These are phyloP conservation scores for Pinus tabuliformis DNA, from an alignment of 75 land plant species.

Conservation along the genomic window DNA sequence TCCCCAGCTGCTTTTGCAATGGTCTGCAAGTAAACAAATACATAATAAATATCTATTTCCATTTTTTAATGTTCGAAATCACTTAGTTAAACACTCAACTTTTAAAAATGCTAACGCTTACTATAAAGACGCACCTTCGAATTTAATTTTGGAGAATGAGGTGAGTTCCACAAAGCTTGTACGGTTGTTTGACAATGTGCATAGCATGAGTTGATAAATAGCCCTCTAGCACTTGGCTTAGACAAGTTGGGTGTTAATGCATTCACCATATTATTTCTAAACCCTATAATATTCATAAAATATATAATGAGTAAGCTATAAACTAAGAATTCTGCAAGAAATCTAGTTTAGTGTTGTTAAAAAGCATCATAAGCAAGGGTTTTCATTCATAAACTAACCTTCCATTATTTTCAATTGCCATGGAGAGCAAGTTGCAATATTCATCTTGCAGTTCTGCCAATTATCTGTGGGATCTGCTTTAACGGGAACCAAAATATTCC, in stretches of 20 bases:
- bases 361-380: neutral
- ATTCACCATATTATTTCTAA: constrained; percentile 13
- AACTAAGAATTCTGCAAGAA: too few relatives aligned
- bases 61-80: too few relatives aligned
- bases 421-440: neutral
- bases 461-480: neutral
- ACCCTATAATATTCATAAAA: neutral
- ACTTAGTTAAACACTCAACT: too few relatives aligned
- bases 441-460: neutral
- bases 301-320: neutral
- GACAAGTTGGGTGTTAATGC: constrained; percentile 14
- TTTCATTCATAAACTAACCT: neutral
- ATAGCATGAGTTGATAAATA: constrained; percentile 59
- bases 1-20: too few relatives aligned
- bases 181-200: constrained; percentile 48
- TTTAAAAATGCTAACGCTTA: too few relatives aligned
- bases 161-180: constrained; percentile 38
- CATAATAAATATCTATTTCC: too few relatives aligned
- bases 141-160: constrained; percentile 20
- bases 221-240: constrained; percentile 20
- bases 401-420: neutral
- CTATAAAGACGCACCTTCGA: neutral
- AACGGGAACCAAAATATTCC: neutral
- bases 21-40: too few relatives aligned
- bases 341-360: too few relatives aligned